phyloP scores from a whole-genome alignment of 176 grass and related monocot genomes.

The Lolium perenne region DNA sequence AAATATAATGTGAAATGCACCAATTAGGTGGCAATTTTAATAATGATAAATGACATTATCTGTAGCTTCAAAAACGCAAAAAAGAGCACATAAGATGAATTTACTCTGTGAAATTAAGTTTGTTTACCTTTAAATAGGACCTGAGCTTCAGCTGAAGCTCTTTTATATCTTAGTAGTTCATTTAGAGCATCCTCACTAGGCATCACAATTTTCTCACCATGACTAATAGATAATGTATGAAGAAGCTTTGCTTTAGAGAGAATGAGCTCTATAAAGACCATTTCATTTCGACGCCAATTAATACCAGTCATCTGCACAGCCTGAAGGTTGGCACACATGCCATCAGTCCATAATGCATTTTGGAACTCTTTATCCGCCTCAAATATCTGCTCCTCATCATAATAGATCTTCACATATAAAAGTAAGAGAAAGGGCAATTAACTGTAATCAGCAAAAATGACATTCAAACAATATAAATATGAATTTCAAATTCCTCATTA shows the following conservation, averaged over 20 bases:
- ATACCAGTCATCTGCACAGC: constrained; percentile 22
- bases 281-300: constrained; percentile 37
- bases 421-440: not conserved
- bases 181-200: constrained; percentile 5
- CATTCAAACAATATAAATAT: not conserved
- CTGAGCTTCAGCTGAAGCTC: not conserved
- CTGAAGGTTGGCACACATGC: constrained; percentile 42
- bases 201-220: not conserved
- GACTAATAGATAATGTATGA: constrained; percentile 23
- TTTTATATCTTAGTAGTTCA: constrained; percentile 13
- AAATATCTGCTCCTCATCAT: not conserved
- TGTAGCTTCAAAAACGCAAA: not conserved
- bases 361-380: constrained; percentile 26
- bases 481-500: constrained; percentile 1
- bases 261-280: constrained; percentile 37
- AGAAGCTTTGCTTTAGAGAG: constrained; percentile 45
- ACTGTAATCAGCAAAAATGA: not conserved
- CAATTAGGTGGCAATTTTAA: not conserved
- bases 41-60: not conserved
- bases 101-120: not conserved
- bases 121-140: not conserved
- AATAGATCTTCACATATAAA: constrained; percentile 23
- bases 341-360: constrained; percentile 46
- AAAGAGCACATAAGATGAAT: not conserved
- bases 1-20: not conserved